phyloP scores from a whole-genome alignment of 73 alveolate species.

The Tetrahymena elliotti region DNA sequence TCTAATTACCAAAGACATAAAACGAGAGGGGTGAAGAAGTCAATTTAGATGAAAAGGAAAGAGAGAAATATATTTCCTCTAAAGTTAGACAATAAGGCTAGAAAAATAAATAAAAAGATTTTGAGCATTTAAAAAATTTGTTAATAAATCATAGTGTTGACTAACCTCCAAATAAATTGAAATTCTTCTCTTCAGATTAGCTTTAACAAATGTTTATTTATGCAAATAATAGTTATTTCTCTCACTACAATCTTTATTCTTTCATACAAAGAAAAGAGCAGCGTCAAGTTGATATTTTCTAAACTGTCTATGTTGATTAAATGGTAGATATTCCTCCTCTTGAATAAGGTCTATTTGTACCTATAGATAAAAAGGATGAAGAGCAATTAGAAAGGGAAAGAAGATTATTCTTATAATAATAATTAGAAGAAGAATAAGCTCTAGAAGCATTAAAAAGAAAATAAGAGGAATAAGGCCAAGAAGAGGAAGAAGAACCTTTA shows the following conservation, averaged over 20 bases:
- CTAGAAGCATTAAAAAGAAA: not conserved
- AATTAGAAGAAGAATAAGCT: not conserved
- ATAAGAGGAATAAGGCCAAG: not conserved
- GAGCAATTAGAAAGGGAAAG: not conserved
- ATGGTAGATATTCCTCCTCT: not conserved
- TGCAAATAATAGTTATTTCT: not conserved
- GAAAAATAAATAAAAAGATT: not conserved
- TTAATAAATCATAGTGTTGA: not conserved
- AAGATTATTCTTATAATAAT: not conserved
- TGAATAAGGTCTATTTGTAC: not conserved
- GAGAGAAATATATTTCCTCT: not conserved
- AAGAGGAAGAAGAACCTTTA: not conserved
- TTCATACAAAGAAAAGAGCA: not conserved
- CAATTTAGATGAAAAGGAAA: not conserved
- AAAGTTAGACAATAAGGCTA: not conserved
- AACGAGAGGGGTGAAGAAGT: not conserved
- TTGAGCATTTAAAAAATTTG: not conserved
- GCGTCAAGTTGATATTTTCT: not conserved
- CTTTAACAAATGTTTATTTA: not conserved
- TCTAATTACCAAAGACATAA: not conserved
- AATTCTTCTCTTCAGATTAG: not conserved
- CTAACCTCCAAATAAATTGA: not conserved
- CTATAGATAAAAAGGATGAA: not conserved
- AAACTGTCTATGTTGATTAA: not conserved
- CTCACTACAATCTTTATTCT: not conserved